Evolutionary conservation across 208 protist genomes (phyloP), one percentile per base, ranked within the genome.

Genomic region (Leishmania guyanensis): DNA sequence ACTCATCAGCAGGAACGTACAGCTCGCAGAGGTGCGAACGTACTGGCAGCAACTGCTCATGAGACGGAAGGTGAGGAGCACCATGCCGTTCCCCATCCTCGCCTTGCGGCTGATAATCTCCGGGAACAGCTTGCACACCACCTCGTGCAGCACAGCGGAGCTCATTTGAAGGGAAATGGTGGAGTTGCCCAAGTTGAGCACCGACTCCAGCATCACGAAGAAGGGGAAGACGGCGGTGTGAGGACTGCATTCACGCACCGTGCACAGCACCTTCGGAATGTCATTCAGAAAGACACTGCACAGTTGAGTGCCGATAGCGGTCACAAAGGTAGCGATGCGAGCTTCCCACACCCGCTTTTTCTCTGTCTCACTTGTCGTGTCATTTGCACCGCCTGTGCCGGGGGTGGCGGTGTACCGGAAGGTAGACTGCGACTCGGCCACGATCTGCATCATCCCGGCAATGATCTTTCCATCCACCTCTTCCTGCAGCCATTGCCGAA

Each of bases 1-100:
- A 81, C 91, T 88, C 90, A 98, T 97, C 26, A 95, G n/a, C 22
- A 96, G 77, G 62, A 93, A 96, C 16, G 88, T 91, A 60, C 77
- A 87, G 58, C 84, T 82, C 2, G 93, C 90, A 16, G 88, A 89
- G 48, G 77, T 78, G 71, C 95, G 93, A 48, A 98, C 95, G 77
- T 93, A 86, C 81, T 93, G 88, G 79, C 88, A 97, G 78, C 90
- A 96, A 71, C 87, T 94, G 83, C 93, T 96, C 93, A 98, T 96
- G 72, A 98, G 86, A 75, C 92, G 92, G 79, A 96, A 94, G 14
- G 88, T 92, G 22, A 98, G 85, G 29, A 96, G 83, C 51, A 94
- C 84, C 86, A 98, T 89, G 50, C 93, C 93, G 70, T 80, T 89
- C 72, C 90, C 88, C 93, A 97, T 96, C 16, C 84, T 83, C 17